Conservation (phyloP, 2,329 filamentous ascomycete species). For the Orbilia oligospora region DNA sequence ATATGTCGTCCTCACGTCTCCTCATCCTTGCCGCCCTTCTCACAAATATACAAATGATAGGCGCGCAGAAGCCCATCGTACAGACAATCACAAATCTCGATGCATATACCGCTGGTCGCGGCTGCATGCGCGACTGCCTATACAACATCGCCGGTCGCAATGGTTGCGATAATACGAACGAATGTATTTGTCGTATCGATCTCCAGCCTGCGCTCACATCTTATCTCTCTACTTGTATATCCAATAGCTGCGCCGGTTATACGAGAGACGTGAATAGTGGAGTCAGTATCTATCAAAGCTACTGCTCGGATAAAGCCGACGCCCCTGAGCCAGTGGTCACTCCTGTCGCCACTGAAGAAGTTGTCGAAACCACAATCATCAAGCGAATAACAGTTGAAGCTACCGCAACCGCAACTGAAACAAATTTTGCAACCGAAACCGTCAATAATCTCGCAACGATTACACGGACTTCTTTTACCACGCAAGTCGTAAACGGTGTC, state of each 20-base stretch:
- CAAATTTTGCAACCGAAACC: constrained; percentile 27
- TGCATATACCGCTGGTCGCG: constrained; percentile 38
- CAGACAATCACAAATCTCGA: constrained; percentile 11
- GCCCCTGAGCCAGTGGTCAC: constrained; percentile 24
- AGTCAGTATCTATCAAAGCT: constrained; percentile 51
- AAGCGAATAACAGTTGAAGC: constrained; percentile 24
- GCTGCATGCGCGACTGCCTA: constrained; percentile 40
- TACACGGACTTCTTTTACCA: constrained; percentile 21
- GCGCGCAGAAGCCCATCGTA: constrained; percentile 5
- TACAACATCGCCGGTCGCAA: constrained; percentile 24
- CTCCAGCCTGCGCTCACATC: constrained; percentile 38
- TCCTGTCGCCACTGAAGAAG: constrained; percentile 40
- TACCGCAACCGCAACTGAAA: constrained; percentile 28
- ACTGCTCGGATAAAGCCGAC: constrained; percentile 37
- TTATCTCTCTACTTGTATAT: constrained; percentile 48
- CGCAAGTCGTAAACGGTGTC: constrained; percentile 28
- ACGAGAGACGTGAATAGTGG: constrained; percentile 38
- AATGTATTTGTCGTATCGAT: constrained; percentile 45
- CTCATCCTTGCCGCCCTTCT: constrained; percentile 1
- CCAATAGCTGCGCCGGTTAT: constrained; percentile 1
- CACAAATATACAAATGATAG: neutral
- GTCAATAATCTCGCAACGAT: constrained; percentile 28
- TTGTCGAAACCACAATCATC: constrained; percentile 44
- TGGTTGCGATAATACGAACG: constrained; percentile 35
- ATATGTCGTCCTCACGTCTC: neutral